Base-by-base conservation (phyloP, 2,329 filamentous ascomycete genomes). In the Colletotrichum tofieldiae region DNA sequence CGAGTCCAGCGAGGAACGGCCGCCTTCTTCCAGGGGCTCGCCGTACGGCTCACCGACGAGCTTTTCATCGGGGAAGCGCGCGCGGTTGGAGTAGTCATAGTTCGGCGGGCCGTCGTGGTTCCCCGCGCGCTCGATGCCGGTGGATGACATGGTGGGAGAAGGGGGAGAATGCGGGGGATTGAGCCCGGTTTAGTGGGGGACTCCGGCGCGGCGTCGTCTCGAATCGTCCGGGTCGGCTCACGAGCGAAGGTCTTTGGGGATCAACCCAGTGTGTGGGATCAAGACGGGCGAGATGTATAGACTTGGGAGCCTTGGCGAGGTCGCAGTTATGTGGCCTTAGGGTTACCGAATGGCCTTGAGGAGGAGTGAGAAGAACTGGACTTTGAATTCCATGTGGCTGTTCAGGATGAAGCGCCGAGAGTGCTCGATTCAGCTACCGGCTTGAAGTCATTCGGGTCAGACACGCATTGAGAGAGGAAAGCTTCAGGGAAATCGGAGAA, bases 301-400 rank as follows among this genome's bases (percentile, higher is more conserved):
- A 29, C 18, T 14, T 29, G 16, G 43, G 14, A 23, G 66, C 45
- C 35, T 71, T 61, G 16, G 55, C 45, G 47, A 47, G 66, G 67
- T 49, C 45, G 52, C 59, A 7, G 18, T 16, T 32, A 41, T n/a
- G 54, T 26, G 23, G 35, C 35, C 49, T 62, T 54, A 26, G 20
- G 55, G 43, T 77, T 74, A 77, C 69, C 67, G 74, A 58, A 77
- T 75, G n/a, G 74, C 67, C 39, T 79, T 77, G 69, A 77, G 75
- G 23, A 78, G 72, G 62, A 78, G 73, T 39, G 74, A 77, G 63
- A 76, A 78, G 72, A 77, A 77, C 39, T 76, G 75, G 70, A 75
- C 66, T 45, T 75, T 65, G 72, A 77, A 78, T 74, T 77, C 77
- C 77, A 79, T 80, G 51, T 58, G 71, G 65, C 8, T 41, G 20